A percentile compares a stretch with the other conserved stretches of the same genome.
These are phyloP conservation scores for Podospora conica DNA, from an alignment of 495 filamentous ascomycete species.

Conservation along the genomic window DNA sequence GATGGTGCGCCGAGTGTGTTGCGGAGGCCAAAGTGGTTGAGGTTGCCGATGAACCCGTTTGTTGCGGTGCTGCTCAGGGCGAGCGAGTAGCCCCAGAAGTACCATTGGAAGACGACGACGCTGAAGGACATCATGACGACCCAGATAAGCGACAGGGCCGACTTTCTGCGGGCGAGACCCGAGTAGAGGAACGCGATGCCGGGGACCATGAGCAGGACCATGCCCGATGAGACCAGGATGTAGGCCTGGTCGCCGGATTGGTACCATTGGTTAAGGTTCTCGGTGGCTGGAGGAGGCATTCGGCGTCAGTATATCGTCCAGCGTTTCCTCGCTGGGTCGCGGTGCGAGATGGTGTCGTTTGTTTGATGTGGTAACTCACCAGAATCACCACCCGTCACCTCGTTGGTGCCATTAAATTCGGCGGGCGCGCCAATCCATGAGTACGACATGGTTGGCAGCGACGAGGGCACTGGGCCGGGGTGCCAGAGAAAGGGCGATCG, in stretches of 20 bases:
- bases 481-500: not conserved
- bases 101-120: constrained; percentile 94
- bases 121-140: constrained; percentile 83
- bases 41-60: constrained; percentile 75
- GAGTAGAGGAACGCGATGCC: constrained; percentile 98
- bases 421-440: constrained; percentile 74
- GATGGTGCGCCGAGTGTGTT: constrained; percentile 74
- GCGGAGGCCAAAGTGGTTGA: constrained; percentile 79
- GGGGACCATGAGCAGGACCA: constrained; percentile 94
- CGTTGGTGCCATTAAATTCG: constrained; percentile 67
- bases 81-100: constrained; percentile 98
- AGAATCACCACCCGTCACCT: constrained; percentile 69
- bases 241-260: constrained; percentile 62
- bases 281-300: constrained; percentile 45
- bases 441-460: constrained; percentile 57
- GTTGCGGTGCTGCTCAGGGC: constrained; percentile 82
- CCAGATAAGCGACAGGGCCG: constrained; percentile 93
- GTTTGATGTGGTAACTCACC: constrained; percentile 50
- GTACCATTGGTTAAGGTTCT: constrained; percentile 87
- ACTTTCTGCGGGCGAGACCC: constrained; percentile 93
- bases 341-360: not conserved
- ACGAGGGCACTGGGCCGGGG: not conserved
- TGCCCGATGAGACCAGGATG: constrained; percentile 84
- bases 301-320: constrained; percentile 21
- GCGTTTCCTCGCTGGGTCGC: not conserved